A percentile compares a stretch with the other conserved stretches of the same genome.
Evolutionary conservation across 768 basidiomycete genomes (phyloP).

Genomic region (Hypsizygus marmoreus): DNA sequence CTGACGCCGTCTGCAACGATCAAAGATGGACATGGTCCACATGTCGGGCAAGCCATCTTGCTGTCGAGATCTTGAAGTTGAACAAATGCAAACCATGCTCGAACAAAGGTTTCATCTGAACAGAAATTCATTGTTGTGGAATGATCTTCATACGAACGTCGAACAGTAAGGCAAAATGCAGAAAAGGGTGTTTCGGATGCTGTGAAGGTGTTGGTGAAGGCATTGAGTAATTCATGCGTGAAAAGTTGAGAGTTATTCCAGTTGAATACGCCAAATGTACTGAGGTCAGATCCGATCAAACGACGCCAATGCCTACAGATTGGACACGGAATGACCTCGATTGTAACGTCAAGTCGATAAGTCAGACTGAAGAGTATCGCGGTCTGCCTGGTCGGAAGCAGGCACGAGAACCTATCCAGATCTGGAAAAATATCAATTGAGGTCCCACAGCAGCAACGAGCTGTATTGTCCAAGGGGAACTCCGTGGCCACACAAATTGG

Average conservation of each 20-base stretch:
- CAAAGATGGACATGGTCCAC: conserved; percentile 18
- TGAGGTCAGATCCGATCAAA: conserved; percentile 32
- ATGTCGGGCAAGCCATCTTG: conserved; percentile 21
- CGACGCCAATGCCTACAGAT: background rate
- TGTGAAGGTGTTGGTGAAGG: conserved; percentile 32
- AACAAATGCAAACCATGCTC: conserved; percentile 33
- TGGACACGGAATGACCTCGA: conserved; percentile 1
- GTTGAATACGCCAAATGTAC: conserved; percentile 32
- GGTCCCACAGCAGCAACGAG: conserved; percentile 1
- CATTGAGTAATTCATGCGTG: conserved; percentile 34
- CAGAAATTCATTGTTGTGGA: conserved; percentile 21
- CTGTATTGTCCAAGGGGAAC: background rate
- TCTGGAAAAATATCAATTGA: background rate
- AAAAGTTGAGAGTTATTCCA: conserved; percentile 31
- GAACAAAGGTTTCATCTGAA: conserved; percentile 27
- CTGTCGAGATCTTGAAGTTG: conserved; percentile 5
- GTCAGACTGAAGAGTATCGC: conserved; percentile 2
- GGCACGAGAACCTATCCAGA: background rate
- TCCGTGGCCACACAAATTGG: background rate
- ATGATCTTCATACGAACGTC: conserved; percentile 20
- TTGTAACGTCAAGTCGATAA: background rate
- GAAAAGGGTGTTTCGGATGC: conserved; percentile 37
- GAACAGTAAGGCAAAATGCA: conserved; percentile 24
- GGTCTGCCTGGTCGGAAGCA: background rate
- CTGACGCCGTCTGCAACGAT: conserved; percentile 25